These are phyloP conservation scores for Delitschia confertaspora DNA, from an alignment of 495 filamentous ascomycete genomes.

Conservation along the genomic window DNA sequence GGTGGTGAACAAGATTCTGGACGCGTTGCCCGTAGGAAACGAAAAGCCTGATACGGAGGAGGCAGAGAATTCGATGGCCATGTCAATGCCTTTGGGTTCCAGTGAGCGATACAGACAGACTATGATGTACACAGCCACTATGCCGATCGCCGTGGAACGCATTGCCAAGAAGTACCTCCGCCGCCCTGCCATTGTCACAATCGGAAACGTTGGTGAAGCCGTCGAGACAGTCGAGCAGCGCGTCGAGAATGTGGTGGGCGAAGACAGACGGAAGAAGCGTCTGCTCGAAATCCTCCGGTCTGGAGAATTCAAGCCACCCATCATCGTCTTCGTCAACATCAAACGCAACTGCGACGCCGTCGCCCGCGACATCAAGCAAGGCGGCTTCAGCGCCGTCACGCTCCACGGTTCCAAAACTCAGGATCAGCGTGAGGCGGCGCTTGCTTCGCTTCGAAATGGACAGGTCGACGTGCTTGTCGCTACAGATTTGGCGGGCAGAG, in stretches of 20 bases:
- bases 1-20: constrained; percentile 94
- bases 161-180: constrained; percentile 95
- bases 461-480: constrained; percentile 84
- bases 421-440: constrained; percentile 90
- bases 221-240: constrained; percentile 98
- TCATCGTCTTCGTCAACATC: constrained; percentile 99
- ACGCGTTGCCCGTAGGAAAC: constrained; percentile 88
- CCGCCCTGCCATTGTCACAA: constrained; percentile 87
- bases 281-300: constrained; percentile 82
- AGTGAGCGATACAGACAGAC: constrained; percentile 92
- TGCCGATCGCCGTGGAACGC: constrained; percentile 87
- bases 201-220: constrained; percentile 92
- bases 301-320: constrained; percentile 78
- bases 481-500: constrained; percentile 90
- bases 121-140: constrained; percentile 99
- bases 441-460: constrained; percentile 76
- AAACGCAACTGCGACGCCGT: constrained; percentile 98
- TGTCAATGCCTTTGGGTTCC: constrained; percentile 73
- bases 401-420: constrained; percentile 94
- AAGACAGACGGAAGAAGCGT: constrained; percentile 97
- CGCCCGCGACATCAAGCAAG: constrained; percentile 87
- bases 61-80: constrained; percentile 75
- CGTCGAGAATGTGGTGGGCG: constrained; percentile 82
- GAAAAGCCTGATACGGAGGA: constrained; percentile 95
- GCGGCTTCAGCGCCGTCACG: constrained; percentile 85